Conservation (phyloP, 768 basidiomycete species). For the Dictyophora rubrovolvata region DNA sequence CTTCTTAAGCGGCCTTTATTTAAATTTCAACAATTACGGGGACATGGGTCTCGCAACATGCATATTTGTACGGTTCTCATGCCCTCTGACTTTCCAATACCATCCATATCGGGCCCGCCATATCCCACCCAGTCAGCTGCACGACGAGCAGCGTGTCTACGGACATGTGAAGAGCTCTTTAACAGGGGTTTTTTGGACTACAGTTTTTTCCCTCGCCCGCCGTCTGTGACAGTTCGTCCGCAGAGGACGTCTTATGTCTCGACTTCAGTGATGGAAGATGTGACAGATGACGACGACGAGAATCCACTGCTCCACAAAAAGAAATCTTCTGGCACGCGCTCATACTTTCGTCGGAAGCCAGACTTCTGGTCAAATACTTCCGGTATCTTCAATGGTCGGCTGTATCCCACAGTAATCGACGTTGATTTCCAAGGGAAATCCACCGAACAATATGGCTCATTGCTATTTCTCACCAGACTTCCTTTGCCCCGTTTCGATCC, state of each 20-base stretch:
- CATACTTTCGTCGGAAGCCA: conserved; percentile 50
- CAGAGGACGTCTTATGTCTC: conserved; percentile 10
- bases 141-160: conserved; percentile 48
- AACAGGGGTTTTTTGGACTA: conserved; percentile 42
- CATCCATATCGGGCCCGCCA: conserved; percentile 34
- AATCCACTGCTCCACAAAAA: conserved; percentile 8
- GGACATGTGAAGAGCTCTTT: conserved; percentile 41
- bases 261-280: conserved; percentile 10
- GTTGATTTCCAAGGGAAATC: conserved; percentile 22
- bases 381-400: conserved; percentile 19
- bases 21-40: conserved; percentile 28
- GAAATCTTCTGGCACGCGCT: conserved; percentile 33
- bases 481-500: conserved; percentile 49
- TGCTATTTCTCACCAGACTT: conserved; percentile 55
- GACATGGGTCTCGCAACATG: conserved; percentile 17
- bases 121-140: conserved; percentile 41
- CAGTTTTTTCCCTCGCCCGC: conserved; percentile 23
- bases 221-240: conserved; percentile 28
- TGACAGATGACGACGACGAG: conserved; percentile 13
- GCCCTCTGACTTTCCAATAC: conserved; percentile 31
- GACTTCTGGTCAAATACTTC: conserved; percentile 52
- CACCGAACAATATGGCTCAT: conserved; percentile 36
- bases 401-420: conserved; percentile 50
- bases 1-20: conserved; percentile 24
- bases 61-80: conserved; percentile 42